phyloP scores from a whole-genome alignment of 192 early-diverging fungal species.

The Mortierella antarctica region DNA sequence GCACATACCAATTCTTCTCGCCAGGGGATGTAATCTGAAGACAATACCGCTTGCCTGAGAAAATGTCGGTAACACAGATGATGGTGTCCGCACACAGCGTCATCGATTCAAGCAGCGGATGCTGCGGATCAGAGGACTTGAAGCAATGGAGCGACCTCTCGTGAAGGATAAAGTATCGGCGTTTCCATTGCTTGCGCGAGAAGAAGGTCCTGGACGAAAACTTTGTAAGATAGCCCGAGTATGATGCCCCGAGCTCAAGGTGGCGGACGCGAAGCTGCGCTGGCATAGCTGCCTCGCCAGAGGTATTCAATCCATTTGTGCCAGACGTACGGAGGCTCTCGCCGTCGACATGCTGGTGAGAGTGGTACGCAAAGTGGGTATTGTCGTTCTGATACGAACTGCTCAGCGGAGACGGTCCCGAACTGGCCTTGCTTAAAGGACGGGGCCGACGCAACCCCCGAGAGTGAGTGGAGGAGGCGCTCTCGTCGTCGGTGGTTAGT shows the following conservation, averaged over 20 bases:
- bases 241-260: slow-evolving; percentile 18
- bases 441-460: slow-evolving; percentile 12
- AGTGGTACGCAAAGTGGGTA: not conserved
- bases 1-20: slow-evolving; percentile 55
- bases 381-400: slow-evolving; percentile 5
- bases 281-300: not conserved
- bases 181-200: slow-evolving; percentile 56
- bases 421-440: slow-evolving; percentile 23
- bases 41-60: slow-evolving; percentile 51
- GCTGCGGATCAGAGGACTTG: slow-evolving; percentile 50
- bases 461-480: slow-evolving; percentile 21
- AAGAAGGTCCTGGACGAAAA: slow-evolving; percentile 47
- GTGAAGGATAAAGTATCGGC: slow-evolving; percentile 53
- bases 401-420: slow-evolving; percentile 24
- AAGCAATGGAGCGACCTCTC: slow-evolving; percentile 55
- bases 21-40: slow-evolving; percentile 52
- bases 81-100: slow-evolving; percentile 48
- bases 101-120: slow-evolving; percentile 44
- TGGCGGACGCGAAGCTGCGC: slow-evolving; percentile 34
- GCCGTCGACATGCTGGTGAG: not conserved
- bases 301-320: not conserved
- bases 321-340: not conserved
- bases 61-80: slow-evolving; percentile 58
- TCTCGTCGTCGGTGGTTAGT: slow-evolving; percentile 39
- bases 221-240: slow-evolving; percentile 48